These are phyloP conservation scores for Saturnispora bothae DNA, from an alignment of 805 yeast species.

Conservation along the genomic window DNA sequence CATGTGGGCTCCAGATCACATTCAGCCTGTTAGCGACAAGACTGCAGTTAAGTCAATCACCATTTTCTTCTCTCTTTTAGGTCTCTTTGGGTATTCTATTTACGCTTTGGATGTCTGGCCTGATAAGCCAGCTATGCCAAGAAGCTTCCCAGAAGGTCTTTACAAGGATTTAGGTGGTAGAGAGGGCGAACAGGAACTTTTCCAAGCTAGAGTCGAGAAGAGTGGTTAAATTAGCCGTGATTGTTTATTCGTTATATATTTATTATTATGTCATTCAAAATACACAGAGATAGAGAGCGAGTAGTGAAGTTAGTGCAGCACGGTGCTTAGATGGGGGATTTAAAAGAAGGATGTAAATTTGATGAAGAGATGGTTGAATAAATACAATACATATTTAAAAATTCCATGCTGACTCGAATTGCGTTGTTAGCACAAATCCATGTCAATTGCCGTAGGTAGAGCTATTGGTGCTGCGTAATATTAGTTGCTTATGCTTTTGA, in stretches of 20 bases:
- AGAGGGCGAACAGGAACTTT: constrained; percentile 33
- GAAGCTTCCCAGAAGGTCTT: constrained; percentile 71
- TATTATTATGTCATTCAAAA: neutral
- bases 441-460: no score
- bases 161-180: constrained; percentile 65
- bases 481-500: no score
- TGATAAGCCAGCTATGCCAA: constrained; percentile 64
- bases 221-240: neutral
- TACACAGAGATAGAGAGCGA: no score
- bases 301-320: no score
- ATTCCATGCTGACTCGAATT: no score
- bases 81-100: constrained; percentile 31
- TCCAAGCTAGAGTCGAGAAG: constrained; percentile 33
- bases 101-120: constrained; percentile 47
- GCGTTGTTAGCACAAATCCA: no score
- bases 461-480: no score
- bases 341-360: no score
- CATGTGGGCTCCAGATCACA: constrained; percentile 80
- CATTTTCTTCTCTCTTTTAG: constrained; percentile 44
- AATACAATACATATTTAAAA: no score
- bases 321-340: no score
- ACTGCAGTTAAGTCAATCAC: constrained; percentile 51
- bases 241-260: neutral
- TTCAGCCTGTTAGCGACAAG: constrained; percentile 45
- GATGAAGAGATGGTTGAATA: no score